Percentiles rank a stretch among this genome's conserved stretches.
phyloP scores from a whole-genome alignment of 2,329 filamentous ascomycete genomes.

The Hypoxylon rubiginosum region DNA sequence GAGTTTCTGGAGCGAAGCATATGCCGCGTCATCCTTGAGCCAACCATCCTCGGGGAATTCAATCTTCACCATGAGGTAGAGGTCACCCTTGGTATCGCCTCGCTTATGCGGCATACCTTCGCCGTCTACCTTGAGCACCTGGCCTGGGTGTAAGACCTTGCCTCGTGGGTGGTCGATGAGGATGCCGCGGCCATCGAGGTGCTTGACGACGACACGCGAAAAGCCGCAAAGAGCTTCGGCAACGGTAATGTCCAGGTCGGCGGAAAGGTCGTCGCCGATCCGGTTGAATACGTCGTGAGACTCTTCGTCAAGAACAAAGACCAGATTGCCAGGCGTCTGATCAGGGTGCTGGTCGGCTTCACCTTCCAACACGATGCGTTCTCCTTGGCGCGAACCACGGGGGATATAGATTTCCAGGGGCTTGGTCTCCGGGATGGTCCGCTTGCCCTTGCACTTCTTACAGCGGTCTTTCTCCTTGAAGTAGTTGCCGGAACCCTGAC shows the following conservation, averaged over 20 bases:
- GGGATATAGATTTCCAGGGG: slow-evolving; percentile 97
- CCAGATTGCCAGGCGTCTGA: slow-evolving; percentile 90
- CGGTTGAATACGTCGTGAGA: slow-evolving; percentile 86
- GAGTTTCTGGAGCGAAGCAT: slow-evolving; percentile 79
- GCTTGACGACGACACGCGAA: slow-evolving; percentile 88
- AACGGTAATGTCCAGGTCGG: slow-evolving; percentile 83
- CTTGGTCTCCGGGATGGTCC: slow-evolving; percentile 89
- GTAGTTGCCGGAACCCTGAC: slow-evolving; percentile 85
- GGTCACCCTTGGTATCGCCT: slow-evolving; percentile 84
- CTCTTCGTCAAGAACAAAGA: slow-evolving; percentile 88
- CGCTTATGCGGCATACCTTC: slow-evolving; percentile 97
- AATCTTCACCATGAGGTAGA: slow-evolving; percentile 88
- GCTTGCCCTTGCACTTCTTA: slow-evolving; percentile 97
- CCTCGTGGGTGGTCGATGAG: slow-evolving; percentile 83
- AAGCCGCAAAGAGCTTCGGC: slow-evolving; percentile 90
- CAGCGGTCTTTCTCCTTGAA: slow-evolving; percentile 98
- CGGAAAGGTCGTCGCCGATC: slow-evolving; percentile 85
- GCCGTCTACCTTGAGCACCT: slow-evolving; percentile 85
- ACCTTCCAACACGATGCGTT: slow-evolving; percentile 89
- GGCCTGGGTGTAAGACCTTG: slow-evolving; percentile 83
- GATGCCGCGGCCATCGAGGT: slow-evolving; percentile 94
- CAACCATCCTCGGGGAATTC: slow-evolving; percentile 91
- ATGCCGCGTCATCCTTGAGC: slow-evolving; percentile 77
- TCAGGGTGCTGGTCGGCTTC: slow-evolving; percentile 95
- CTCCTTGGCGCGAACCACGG: slow-evolving; percentile 85